Base-by-base conservation (phyloP, 352 stramenopile genomes). In the Globisporangium camurandrum region DNA sequence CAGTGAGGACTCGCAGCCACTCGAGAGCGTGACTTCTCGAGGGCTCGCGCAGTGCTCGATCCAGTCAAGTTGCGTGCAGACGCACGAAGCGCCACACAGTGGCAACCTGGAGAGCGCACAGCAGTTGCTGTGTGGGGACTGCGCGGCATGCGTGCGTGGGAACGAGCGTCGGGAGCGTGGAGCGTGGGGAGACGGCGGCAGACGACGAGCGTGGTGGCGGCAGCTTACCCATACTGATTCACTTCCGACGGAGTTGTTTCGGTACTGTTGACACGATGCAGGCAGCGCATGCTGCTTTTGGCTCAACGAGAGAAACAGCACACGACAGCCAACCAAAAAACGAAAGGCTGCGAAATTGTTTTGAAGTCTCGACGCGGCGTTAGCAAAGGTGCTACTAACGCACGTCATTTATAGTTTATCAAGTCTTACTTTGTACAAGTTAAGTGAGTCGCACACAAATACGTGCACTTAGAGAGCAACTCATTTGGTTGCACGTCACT, bases 171-270 rank as follows among this genome's bases (percentile, higher is more conserved):
- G 38, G 26, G 24, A n/a, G 37, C 46, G 45, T 63, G 51, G 61
- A 57, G 49, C 36, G 48, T 62, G 31, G 23, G 59, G 40, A 64
- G 61, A 66, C 51, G 58, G 66, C 55, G 56, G 66, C 46, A 36
- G 50, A 46, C 22, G 45, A 55, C 50, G 52, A 43, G 67, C 70
- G 72, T 27, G 5, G 42, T 12, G 12, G 42, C 42, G 11, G 23
- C 42, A 20, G 20, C 79, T 84, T 90, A 90, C 79, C 79, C 79
- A 90, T 90, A 71, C 69, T 85, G 65, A 69, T 58, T 41, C 49
- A 64, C 57, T 66, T 60, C 57, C 75, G 69, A 86, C 79, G 79
- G 79, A 90, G 77, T 83, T 79, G 79, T 73, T 87, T 86, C 76
- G 67, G 75, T 75, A 85, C 69, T 89, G 71, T 40, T 46, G 6